A percentile compares a stretch with the other conserved stretches of the same genome.
These are phyloP conservation scores for Aciculoconidium aculeatum DNA, from an alignment of 805 yeast genomes.

Conservation along the genomic window DNA sequence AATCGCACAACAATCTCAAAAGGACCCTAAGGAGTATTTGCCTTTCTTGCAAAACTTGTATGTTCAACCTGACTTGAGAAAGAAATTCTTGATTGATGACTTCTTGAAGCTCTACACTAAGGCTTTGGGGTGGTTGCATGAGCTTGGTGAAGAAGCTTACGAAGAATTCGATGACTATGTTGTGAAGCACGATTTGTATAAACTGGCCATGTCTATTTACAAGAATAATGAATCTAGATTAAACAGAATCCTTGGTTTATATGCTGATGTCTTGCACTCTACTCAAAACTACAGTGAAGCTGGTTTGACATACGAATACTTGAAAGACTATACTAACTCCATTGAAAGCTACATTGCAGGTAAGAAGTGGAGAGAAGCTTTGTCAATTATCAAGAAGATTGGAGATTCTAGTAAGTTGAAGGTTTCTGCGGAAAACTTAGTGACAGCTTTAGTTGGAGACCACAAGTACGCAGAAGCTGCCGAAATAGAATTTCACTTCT, in stretches of 20 bases:
- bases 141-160: constrained; percentile 32
- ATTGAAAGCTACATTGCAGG: constrained; percentile 63
- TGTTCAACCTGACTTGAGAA: constrained; percentile 58
- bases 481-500: constrained; percentile 56
- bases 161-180: constrained; percentile 67
- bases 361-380: constrained; percentile 81
- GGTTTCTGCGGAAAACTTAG: constrained; percentile 55
- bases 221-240: constrained; percentile 50
- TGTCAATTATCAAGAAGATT: constrained; percentile 47
- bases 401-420: constrained; percentile 33
- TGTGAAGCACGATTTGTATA: constrained; percentile 62
- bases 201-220: constrained; percentile 59
- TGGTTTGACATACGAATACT: constrained; percentile 69
- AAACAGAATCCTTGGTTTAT: constrained; percentile 47
- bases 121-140: constrained; percentile 63
- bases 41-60: constrained; percentile 84
- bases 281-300: constrained; percentile 65
- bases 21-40: constrained; percentile 94
- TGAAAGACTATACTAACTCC: constrained; percentile 54
- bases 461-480: constrained; percentile 81
- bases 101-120: constrained; percentile 59
- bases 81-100: constrained; percentile 74
- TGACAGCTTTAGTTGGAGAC: constrained; percentile 54
- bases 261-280: constrained; percentile 57
- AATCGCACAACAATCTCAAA: constrained; percentile 94